These are phyloP conservation scores for Phellinidium pouzarii DNA, from an alignment of 1,284 basidiomycete genomes.

Conservation along the genomic window DNA sequence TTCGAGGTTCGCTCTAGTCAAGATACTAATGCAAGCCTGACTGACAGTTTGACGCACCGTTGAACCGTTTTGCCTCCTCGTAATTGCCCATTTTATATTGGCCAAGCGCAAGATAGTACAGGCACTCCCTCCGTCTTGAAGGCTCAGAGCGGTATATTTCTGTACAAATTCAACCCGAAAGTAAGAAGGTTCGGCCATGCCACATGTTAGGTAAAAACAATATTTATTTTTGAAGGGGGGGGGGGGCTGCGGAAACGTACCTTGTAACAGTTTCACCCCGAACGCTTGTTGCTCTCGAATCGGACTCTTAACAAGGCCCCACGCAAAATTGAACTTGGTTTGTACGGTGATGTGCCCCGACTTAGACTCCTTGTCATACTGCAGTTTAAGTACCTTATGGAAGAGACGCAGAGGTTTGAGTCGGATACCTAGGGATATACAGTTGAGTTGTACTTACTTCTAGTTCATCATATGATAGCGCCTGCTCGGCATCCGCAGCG, in stretches of 20 bases:
- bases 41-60: constrained; percentile 70
- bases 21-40: too few relatives aligned
- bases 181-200: background rate
- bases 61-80: constrained; percentile 89
- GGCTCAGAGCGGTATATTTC: constrained; percentile 93
- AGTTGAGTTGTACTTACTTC: constrained; percentile 46
- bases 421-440: background rate
- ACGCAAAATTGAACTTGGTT: constrained; percentile 97
- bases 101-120: constrained; percentile 95
- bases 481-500: constrained; percentile 89
- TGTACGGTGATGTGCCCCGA: constrained; percentile 88
- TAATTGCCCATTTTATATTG: constrained; percentile 98
- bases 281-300: constrained; percentile 79
- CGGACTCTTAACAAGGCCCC: constrained; percentile 91
- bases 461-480: constrained; percentile 84
- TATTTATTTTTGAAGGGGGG: background rate
- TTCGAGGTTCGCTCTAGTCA: too few relatives aligned
- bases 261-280: constrained; percentile 89
- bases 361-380: constrained; percentile 84
- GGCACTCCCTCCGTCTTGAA: constrained; percentile 84
- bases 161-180: constrained; percentile 28
- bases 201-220: constrained; percentile 12
- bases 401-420: constrained; percentile 12
- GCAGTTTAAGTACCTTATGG: constrained; percentile 68
- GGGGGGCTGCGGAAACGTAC: constrained; percentile 35